Evolutionary conservation across 176 grass and related monocot species (phyloP).

Genomic region (Oryza brachyantha): DNA sequence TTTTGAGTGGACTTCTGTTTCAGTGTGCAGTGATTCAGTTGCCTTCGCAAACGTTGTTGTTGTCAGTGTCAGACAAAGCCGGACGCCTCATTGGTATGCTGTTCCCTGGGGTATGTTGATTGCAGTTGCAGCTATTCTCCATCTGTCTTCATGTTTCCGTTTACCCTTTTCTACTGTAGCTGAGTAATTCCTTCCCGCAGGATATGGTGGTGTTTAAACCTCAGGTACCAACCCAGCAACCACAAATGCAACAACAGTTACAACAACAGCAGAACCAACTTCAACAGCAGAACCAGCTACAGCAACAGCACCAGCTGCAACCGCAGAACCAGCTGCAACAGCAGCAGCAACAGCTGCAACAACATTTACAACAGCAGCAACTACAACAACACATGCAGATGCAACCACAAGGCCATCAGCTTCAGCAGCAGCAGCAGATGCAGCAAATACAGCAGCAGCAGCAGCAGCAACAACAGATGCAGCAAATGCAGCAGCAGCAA

Average conservation of each 20-base stretch:
- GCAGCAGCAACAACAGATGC: constrained; percentile 37
- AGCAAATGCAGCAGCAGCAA: constrained; percentile 28
- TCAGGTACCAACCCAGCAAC: constrained; percentile 81
- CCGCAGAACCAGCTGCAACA: constrained; percentile 41
- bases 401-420: neutral
- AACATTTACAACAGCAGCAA: constrained; percentile 37
- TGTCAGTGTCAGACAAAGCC: constrained; percentile 93
- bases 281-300: constrained; percentile 30
- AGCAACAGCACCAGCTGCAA: constrained; percentile 55
- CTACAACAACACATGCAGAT: constrained; percentile 33
- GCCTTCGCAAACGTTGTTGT: constrained; percentile 89
- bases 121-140: neutral
- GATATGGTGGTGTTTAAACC: constrained; percentile 99
- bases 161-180: constrained; percentile 8
- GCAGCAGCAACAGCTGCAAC: constrained; percentile 60
- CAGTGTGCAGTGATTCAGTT: constrained; percentile 98
- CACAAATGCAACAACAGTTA: constrained; percentile 42
- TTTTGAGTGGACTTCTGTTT: constrained; percentile 16
- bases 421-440: constrained; percentile 37
- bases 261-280: constrained; percentile 37
- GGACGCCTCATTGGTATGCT: constrained; percentile 92
- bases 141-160: neutral
- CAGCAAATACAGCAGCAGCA: constrained; percentile 42
- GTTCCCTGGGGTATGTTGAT: constrained; percentile 79
- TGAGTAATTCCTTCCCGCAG: constrained; percentile 28